These are phyloP conservation scores for Aspergillus mulundensis DNA, from an alignment of 495 filamentous ascomycete species.

Conservation along the genomic window DNA sequence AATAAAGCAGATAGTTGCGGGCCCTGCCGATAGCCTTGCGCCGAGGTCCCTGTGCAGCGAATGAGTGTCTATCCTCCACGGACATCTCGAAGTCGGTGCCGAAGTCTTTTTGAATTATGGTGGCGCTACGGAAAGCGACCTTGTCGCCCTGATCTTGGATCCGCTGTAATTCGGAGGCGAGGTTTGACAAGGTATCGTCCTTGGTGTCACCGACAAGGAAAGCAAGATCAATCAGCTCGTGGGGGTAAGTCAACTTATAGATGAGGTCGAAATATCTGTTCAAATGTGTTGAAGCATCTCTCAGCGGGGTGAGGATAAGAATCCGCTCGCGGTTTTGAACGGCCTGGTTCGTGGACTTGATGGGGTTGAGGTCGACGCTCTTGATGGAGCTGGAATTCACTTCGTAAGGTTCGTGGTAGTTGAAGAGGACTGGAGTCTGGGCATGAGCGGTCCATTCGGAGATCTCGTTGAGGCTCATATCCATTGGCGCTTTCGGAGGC, in stretches of 20 bases:
- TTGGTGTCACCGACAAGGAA: constrained; percentile 90
- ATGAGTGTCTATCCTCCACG: constrained; percentile 80
- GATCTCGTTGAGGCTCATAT: constrained; percentile 88
- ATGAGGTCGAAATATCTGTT: constrained; percentile 91
- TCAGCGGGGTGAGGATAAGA: constrained; percentile 90
- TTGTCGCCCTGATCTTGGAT: constrained; percentile 79
- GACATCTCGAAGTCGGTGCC: constrained; percentile 61
- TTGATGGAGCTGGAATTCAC: constrained; percentile 77
- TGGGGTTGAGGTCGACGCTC: constrained; percentile 76
- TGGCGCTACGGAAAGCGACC: constrained; percentile 74
- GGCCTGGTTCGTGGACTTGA: constrained; percentile 77
- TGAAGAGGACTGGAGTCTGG: constrained; percentile 91
- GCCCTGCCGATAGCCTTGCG: constrained; percentile 87
- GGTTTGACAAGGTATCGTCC: constrained; percentile 81
- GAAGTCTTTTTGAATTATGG: constrained; percentile 88
- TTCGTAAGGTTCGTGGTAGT: constrained; percentile 83
- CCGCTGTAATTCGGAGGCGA: constrained; percentile 78
- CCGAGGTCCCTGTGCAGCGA: constrained; percentile 82
- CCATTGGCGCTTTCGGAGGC: constrained; percentile 85
- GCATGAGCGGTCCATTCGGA: constrained; percentile 82
- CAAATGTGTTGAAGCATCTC: constrained; percentile 79
- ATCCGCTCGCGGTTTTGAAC: constrained; percentile 77
- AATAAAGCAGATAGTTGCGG: constrained; percentile 83
- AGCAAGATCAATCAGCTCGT: constrained; percentile 89
- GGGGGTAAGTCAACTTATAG: constrained; percentile 85